Evolutionary conservation across 176 grass and related monocot species (phyloP).

Genomic region (Eragrostis nindensis): DNA sequence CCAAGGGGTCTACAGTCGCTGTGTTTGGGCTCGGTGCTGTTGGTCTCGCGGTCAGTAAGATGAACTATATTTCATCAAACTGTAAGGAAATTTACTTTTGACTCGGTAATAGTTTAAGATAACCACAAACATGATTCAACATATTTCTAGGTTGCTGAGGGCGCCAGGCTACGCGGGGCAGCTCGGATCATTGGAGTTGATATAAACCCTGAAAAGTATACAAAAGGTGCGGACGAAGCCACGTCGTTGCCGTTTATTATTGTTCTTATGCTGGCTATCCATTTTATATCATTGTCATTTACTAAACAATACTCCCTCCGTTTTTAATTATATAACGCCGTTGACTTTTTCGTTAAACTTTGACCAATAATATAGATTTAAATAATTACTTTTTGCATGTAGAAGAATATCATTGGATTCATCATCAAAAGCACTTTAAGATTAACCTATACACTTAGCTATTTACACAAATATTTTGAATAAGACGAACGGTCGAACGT

Average conservation of each 20-base stretch:
- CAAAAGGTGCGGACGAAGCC: constrained; percentile 48
- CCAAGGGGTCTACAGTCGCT: constrained; percentile 61
- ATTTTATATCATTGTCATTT: neutral
- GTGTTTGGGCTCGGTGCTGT: constrained; percentile 87
- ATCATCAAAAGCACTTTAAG: no score
- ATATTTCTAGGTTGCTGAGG: constrained; percentile 63
- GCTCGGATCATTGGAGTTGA: constrained; percentile 73
- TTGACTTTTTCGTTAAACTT: no score
- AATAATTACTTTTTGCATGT: no score
- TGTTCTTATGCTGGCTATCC: neutral
- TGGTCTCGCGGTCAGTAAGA: constrained; percentile 70
- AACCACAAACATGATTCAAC: neutral
- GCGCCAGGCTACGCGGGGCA: constrained; percentile 66
- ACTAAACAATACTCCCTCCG: neutral
- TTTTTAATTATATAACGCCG: no score
- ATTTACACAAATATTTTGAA: no score
- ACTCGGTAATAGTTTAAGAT: neutral
- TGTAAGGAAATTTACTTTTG: neutral
- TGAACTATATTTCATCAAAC: neutral
- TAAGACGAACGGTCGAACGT: no score
- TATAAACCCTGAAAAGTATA: constrained; percentile 70
- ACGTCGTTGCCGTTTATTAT: neutral
- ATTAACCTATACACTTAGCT: no score
- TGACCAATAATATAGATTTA: no score
- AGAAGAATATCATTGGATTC: no score